Conservation (phyloP, 192 early-diverging fungal species). For the Globomyces pollinis-pini region DNA sequence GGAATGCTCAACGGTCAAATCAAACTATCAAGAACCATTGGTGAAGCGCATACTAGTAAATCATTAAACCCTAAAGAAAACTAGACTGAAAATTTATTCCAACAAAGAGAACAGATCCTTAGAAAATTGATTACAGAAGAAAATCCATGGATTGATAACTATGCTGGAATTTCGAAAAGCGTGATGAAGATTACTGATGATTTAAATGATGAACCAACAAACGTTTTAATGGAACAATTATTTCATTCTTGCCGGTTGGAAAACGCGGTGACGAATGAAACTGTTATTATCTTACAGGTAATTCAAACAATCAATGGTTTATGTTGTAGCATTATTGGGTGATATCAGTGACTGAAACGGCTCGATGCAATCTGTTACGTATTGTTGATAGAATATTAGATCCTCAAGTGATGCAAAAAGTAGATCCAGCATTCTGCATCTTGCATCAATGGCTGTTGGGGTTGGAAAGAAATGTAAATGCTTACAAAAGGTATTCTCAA, state of each 20-base stretch:
- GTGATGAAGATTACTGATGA: slow-evolving; percentile 20
- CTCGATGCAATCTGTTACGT: slow-evolving; percentile 17
- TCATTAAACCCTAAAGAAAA: too few species aligned
- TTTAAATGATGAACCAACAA: slow-evolving; percentile 13
- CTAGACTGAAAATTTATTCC: slow-evolving; percentile 22
- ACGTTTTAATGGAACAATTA: slow-evolving; percentile 30
- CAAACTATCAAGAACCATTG: slow-evolving; percentile 20
- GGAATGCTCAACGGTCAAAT: slow-evolving; percentile 13
- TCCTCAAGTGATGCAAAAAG: slow-evolving; percentile 20
- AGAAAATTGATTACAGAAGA: slow-evolving; percentile 17
- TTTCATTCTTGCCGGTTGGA: slow-evolving; percentile 33
- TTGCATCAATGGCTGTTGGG: slow-evolving; percentile 24
- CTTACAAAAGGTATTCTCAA: neutral
- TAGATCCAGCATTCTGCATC: slow-evolving; percentile 18
- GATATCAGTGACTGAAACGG: slow-evolving; percentile 18
- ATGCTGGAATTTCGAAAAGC: slow-evolving; percentile 5
- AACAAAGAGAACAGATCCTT: slow-evolving; percentile 15
- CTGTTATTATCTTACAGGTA: slow-evolving; percentile 15
- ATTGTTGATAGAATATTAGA: slow-evolving; percentile 28
- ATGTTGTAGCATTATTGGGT: slow-evolving; percentile 15
- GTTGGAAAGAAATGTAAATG: slow-evolving; percentile 16
- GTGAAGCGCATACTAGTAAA: slow-evolving; percentile 21
- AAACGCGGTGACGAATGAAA: slow-evolving; percentile 25
- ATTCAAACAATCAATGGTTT: neutral
- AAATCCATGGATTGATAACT: slow-evolving; percentile 25